Conservation (phyloP, 2,329 filamentous ascomycete genomes). For the Verticillium klebahnii region DNA sequence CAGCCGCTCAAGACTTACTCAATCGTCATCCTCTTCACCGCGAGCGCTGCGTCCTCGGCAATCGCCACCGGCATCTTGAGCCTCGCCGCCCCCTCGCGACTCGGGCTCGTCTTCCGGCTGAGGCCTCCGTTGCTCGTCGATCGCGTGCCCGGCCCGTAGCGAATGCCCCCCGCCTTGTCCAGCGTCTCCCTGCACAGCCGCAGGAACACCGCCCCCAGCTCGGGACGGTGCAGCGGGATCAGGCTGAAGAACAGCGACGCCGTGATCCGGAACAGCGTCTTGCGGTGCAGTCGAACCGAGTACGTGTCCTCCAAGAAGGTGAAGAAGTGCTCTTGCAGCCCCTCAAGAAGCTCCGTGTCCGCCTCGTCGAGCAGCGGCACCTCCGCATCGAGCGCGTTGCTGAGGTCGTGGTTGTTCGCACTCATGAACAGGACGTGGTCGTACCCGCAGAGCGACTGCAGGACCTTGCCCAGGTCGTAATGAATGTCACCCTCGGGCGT, state of each 20-base stretch:
- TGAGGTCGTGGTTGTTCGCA: conserved; percentile 14
- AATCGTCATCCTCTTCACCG: not conserved
- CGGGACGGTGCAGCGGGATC: conserved; percentile 21
- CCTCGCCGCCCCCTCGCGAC: conserved; percentile 9
- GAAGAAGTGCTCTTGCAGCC: conserved; percentile 19
- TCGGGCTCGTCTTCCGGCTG: conserved; percentile 11
- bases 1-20: not conserved
- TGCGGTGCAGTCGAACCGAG: conserved; percentile 18
- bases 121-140: conserved; percentile 8
- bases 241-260: conserved; percentile 23
- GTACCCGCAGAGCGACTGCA: conserved; percentile 23
- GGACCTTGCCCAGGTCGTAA: conserved; percentile 24
- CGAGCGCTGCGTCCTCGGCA: conserved; percentile 7
- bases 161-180: conserved; percentile 16
- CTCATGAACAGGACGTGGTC: conserved; percentile 22
- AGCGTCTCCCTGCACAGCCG: conserved; percentile 19
- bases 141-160: conserved; percentile 11
- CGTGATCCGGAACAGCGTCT: conserved; percentile 24
- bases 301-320: conserved; percentile 20
- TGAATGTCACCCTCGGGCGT: conserved; percentile 23
- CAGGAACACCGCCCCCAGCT: conserved; percentile 20
- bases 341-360: conserved; percentile 15
- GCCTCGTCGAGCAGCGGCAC: conserved; percentile 16
- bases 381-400: conserved; percentile 9
- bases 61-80: conserved; percentile 10